Conservation (phyloP, 2,329 filamentous ascomycete genomes). For the Trichoderma arundinaceum region DNA sequence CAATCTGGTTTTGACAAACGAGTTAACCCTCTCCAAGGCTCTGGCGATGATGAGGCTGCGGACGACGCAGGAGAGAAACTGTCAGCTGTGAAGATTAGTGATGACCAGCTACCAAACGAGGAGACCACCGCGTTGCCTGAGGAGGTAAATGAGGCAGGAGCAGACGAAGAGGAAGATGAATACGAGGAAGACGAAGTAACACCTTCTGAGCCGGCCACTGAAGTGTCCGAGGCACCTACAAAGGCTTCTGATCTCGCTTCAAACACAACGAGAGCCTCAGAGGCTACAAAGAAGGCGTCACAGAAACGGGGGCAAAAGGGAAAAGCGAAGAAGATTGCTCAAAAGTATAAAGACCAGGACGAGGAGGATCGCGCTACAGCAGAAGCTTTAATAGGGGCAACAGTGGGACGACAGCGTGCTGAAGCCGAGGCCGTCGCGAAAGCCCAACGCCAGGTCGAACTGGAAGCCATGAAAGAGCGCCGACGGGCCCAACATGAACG, state of each 20-base stretch:
- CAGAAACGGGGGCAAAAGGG: slow-evolving; percentile 75
- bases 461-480: slow-evolving; percentile 73
- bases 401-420: slow-evolving; percentile 68
- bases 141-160: slow-evolving; percentile 32
- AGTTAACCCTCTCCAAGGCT: slow-evolving; percentile 48
- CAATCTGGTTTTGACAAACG: slow-evolving; percentile 42
- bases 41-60: slow-evolving; percentile 39
- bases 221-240: slow-evolving; percentile 34
- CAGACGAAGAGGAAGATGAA: slow-evolving; percentile 30
- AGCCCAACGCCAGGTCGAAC: slow-evolving; percentile 69
- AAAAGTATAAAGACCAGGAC: slow-evolving; percentile 93
- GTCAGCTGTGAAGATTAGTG: slow-evolving; percentile 38
- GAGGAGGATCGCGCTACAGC: slow-evolving; percentile 88
- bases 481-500: slow-evolving; percentile 80
- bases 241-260: slow-evolving; percentile 27
- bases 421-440: slow-evolving; percentile 72
- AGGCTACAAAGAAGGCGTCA: slow-evolving; percentile 46
- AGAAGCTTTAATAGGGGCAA: slow-evolving; percentile 83
- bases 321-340: slow-evolving; percentile 85
- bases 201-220: slow-evolving; percentile 37
- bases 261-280: slow-evolving; percentile 1
- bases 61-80: slow-evolving; percentile 38
- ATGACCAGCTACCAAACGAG: slow-evolving; percentile 31
- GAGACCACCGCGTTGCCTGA: background rate
- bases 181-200: slow-evolving; percentile 32